phyloP scores from a whole-genome alignment of 2,329 filamentous ascomycete genomes.

The Hymenoscyphus occultus region DNA sequence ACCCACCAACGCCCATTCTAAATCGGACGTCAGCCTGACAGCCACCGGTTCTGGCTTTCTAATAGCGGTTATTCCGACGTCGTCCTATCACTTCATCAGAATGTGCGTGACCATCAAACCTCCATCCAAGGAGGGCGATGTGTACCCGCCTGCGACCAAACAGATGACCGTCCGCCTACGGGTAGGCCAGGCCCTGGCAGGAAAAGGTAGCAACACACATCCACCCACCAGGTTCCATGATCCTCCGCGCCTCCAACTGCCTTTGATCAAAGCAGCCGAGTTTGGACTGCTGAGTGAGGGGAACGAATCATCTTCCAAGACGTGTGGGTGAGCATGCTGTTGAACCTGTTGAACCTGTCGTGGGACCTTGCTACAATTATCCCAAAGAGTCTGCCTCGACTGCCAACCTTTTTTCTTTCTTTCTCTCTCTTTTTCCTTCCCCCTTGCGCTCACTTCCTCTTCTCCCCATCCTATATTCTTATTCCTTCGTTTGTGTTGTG shows the following conservation, averaged over 20 bases:
- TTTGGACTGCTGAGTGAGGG: not conserved
- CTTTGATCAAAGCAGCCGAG: not conserved
- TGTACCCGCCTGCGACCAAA: not conserved
- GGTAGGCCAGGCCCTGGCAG: not conserved
- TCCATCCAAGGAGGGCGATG: not conserved
- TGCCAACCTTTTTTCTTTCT: not conserved
- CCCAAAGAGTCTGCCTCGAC: not conserved
- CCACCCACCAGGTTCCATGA: slow-evolving; percentile 3
- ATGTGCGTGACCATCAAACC: not conserved
- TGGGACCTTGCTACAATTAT: slow-evolving; percentile 6
- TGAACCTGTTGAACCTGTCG: slow-evolving; percentile 3
- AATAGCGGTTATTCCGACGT: not conserved
- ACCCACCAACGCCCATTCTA: not conserved
- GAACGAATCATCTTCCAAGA: not conserved
- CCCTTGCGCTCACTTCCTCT: slow-evolving; percentile 9
- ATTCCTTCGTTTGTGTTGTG: slow-evolving; percentile 8
- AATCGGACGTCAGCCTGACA: slow-evolving; percentile 2
- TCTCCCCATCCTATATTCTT: slow-evolving; percentile 5
- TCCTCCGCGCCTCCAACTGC: not conserved
- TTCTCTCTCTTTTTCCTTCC: not conserved
- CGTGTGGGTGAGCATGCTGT: slow-evolving; percentile 9
- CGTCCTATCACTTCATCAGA: slow-evolving; percentile 1
- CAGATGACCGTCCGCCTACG: not conserved
- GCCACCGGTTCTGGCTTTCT: not conserved
- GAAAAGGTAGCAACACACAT: not conserved